Evolutionary conservation across 73 alveolate species (phyloP).

Genomic region (Paramecium bursaria): DNA sequence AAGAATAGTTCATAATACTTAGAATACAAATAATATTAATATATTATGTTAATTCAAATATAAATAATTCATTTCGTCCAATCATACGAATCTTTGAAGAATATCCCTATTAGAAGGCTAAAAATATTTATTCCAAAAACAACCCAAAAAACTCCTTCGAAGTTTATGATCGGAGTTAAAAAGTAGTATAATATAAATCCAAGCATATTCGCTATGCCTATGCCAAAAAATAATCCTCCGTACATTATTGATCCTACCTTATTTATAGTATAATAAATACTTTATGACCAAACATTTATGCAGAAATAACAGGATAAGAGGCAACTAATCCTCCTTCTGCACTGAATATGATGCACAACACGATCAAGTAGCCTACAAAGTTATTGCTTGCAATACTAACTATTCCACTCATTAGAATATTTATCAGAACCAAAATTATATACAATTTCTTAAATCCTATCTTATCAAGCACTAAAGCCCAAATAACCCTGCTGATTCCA

Average conservation of each 20-base stretch:
- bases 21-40: no score
- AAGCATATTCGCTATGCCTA: slow-evolving; percentile 37
- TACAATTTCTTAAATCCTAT: slow-evolving; percentile 47
- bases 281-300: slow-evolving; percentile 47
- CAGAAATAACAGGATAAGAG: slow-evolving; percentile 38
- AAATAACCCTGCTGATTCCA: slow-evolving; percentile 21
- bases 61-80: slow-evolving; percentile 19
- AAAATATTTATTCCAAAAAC: slow-evolving; percentile 3
- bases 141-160: slow-evolving; percentile 50
- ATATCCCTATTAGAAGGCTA: slow-evolving; percentile 1
- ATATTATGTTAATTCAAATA: neutral
- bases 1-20: no score
- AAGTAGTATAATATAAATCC: slow-evolving; percentile 45
- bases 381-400: neutral
- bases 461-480: slow-evolving; percentile 51
- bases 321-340: slow-evolving; percentile 53
- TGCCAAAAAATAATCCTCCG: slow-evolving; percentile 52
- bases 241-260: slow-evolving; percentile 50
- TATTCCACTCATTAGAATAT: slow-evolving; percentile 3
- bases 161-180: slow-evolving; percentile 1
- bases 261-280: neutral
- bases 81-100: slow-evolving; percentile 41
- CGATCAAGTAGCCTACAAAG: slow-evolving; percentile 38
- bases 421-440: neutral
- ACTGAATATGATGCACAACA: slow-evolving; percentile 21